A percentile compares a stretch with the other conserved stretches of the same genome.
These are phyloP conservation scores for Myxozyma melibiosi DNA, from an alignment of 805 yeast species.

Conservation along the genomic window DNA sequence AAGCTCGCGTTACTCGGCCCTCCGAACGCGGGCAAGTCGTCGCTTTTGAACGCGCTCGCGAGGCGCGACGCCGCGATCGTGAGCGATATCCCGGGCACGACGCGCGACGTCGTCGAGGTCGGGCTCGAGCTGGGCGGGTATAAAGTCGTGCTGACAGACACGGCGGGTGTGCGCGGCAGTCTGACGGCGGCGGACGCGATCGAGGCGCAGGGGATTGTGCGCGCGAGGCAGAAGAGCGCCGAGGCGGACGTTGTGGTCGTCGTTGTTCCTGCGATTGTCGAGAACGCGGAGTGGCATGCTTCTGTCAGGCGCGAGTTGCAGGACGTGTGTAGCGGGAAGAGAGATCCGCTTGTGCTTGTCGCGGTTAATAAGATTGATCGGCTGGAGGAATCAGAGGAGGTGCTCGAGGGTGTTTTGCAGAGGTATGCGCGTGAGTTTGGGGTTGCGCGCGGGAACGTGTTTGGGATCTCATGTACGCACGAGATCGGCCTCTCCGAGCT, in stretches of 20 bases:
- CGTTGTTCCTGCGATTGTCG: constrained; percentile 52
- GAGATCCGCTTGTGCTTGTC: constrained; percentile 38
- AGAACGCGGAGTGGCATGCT: constrained; percentile 14
- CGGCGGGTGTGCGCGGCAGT: constrained; percentile 84
- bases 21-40: constrained; percentile 96
- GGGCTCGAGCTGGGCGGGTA: constrained; percentile 81
- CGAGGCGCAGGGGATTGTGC: constrained; percentile 76
- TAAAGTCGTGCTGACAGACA: constrained; percentile 83
- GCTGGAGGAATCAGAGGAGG: not conserved
- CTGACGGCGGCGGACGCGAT: constrained; percentile 46
- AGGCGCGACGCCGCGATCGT: constrained; percentile 86
- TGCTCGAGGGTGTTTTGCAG: not conserved
- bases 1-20: constrained; percentile 78
- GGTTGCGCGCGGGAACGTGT: constrained; percentile 30
- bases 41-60: constrained; percentile 74
- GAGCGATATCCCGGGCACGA: constrained; percentile 89
- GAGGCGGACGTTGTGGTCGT: constrained; percentile 71
- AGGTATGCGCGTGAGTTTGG: constrained; percentile 22
- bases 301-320: constrained; percentile 15
- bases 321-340: not conserved
- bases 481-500: constrained; percentile 60
- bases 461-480: constrained; percentile 60
- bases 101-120: constrained; percentile 83
- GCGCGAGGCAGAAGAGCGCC: constrained; percentile 65
- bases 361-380: constrained; percentile 43